These are phyloP conservation scores for Trichomonas vaginalis DNA, from an alignment of 208 protist species.

Conservation along the genomic window DNA sequence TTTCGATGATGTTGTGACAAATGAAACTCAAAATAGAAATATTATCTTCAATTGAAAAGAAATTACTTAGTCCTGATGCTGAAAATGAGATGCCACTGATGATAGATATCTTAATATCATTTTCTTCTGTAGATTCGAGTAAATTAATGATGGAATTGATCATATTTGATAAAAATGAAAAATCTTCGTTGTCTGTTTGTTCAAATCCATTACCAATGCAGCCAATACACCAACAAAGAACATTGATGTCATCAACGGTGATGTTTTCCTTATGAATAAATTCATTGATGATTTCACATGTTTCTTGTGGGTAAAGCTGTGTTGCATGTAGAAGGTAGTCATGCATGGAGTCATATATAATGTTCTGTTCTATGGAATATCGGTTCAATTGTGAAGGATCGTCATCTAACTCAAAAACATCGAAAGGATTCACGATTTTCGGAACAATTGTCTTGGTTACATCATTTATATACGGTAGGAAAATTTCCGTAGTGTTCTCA, in stretches of 20 bases:
- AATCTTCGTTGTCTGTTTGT: neutral
- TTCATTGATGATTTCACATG: neutral
- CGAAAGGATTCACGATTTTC: neutral
- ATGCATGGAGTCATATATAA: neutral
- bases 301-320: neutral
- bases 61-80: neutral
- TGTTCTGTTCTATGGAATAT: neutral
- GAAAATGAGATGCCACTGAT: neutral
- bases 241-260: neutral
- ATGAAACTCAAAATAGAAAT: neutral
- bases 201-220: neutral
- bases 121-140: neutral
- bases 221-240: neutral
- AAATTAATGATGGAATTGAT: neutral
- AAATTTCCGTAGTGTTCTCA: neutral
- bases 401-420: neutral
- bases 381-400: neutral
- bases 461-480: neutral
- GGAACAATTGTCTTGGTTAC: neutral
- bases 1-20: neutral
- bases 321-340: neutral
- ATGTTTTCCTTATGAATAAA: neutral
- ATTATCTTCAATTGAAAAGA: neutral
- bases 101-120: neutral
- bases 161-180: neutral